Conservation (phyloP, 1,284 basidiomycete genomes). For the Cystobasidium slooffiae region DNA sequence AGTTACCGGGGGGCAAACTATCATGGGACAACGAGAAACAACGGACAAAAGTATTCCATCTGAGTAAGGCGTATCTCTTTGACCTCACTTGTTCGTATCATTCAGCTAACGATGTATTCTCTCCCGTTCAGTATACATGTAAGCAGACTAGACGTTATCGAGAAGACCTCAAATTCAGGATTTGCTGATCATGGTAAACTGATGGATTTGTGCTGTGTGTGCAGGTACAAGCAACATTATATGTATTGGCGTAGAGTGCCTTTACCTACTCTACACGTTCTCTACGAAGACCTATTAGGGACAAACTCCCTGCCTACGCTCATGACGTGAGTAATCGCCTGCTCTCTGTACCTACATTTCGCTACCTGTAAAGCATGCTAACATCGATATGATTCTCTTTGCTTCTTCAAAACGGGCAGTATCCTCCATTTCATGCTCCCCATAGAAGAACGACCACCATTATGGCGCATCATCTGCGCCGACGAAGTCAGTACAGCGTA, state of each 20-base stretch:
- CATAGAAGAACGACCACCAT: conserved; percentile 16
- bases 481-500: conserved; percentile 20
- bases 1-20: conserved; percentile 17
- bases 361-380: background rate
- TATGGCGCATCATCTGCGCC: conserved; percentile 32
- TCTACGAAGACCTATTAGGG: conserved; percentile 19
- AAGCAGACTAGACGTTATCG: background rate
- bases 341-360: background rate
- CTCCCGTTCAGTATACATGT: conserved; percentile 7
- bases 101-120: background rate
- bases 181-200: background rate
- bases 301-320: conserved; percentile 11
- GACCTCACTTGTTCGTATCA: too few species aligned
- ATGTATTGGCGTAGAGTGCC: conserved; percentile 19
- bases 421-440: conserved; percentile 23
- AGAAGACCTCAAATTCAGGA: background rate
- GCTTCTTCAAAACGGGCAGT: background rate
- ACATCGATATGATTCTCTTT: background rate
- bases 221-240: conserved; percentile 32
- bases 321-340: conserved; percentile 11
- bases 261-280: conserved; percentile 10
- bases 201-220: background rate
- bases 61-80: background rate
- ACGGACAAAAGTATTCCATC: conserved; percentile 26
- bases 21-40: conserved; percentile 30